A percentile compares a stretch with the other conserved stretches of the same genome.
phyloP scores from a whole-genome alignment of 805 yeast species.

The Schizosaccharomyces octosporus region DNA sequence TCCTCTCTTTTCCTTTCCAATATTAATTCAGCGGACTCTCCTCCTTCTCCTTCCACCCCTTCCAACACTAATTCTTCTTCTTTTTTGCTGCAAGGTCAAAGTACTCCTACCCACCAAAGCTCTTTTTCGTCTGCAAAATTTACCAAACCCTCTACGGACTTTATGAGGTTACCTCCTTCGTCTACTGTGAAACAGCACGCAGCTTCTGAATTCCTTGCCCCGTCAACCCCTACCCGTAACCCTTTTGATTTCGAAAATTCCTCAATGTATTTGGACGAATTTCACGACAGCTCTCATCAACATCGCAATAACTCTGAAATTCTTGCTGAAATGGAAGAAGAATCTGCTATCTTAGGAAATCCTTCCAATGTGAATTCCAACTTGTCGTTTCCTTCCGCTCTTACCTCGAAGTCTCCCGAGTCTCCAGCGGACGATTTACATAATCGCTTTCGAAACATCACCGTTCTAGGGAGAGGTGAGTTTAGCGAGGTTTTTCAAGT shows the following conservation, averaged over 20 bases:
- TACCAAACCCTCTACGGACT: background rate
- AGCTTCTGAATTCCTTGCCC: background rate
- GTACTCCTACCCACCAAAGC: background rate
- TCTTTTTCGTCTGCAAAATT: background rate
- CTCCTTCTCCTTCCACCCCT: background rate
- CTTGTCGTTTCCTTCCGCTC: background rate
- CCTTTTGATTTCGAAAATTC: slow-evolving; percentile 19
- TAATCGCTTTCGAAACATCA: slow-evolving; percentile 37
- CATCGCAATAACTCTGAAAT: background rate
- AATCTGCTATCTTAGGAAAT: background rate
- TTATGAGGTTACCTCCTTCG: background rate
- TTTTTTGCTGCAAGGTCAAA: background rate
- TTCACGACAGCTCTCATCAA: background rate
- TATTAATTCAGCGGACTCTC: background rate
- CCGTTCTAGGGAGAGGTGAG: slow-evolving; percentile 59
- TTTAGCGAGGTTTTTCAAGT: slow-evolving; percentile 76
- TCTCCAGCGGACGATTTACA: background rate
- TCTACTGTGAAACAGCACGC: background rate
- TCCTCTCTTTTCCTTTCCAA: background rate
- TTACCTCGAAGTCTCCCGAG: background rate
- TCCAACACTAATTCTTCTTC: background rate
- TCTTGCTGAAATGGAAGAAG: background rate
- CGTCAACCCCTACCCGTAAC: slow-evolving; percentile 11
- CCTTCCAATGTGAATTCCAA: background rate
- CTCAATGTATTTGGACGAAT: background rate